Base-by-base conservation (phyloP, 768 basidiomycete genomes). In the Candolleomyces efflorescens region DNA sequence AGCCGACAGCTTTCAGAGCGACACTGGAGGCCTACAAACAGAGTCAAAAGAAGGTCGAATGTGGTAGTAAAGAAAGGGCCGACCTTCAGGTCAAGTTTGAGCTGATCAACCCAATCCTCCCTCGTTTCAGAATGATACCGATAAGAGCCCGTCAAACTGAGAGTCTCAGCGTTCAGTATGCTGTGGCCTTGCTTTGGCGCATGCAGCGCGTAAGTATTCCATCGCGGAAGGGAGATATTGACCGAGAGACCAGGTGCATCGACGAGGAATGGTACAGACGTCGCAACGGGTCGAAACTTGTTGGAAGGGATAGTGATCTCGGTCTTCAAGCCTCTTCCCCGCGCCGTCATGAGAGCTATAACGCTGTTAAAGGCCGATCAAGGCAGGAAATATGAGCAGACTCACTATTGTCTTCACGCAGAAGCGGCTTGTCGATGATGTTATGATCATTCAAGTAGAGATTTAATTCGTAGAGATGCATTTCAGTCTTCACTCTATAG, bases 361-460 rank as follows among this genome's bases (percentile, higher is more conserved):
- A 48, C 45, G 48, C n/a, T 32, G 3, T 22, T 47, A 27, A 32
- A 22, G 54, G 27, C 20, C 4, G 26, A 18, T 44, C 22, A 23
- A n/a, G 17, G 24, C 43, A 17, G 38, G 54, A 43, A 49, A 41
- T n/a, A 3, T 36, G 17, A 52, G 27, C 11, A 43, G 53, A 13
- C 36, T 37, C 64, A 94, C 94, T 86, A 68, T 98, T 98, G 63
- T 93, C 90, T n/a, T 93, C 89, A 56, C 73, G 75, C 56, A 86
- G 75, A 36, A 87, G 73, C 2, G 94, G 93, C 60, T 89, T 90
- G 74, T 97, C 93, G 51, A 98, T 90, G 67, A 98, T 92, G 67
- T 98, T 98, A 66, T 94, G 93, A 70, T 98, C 96, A 67, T 98
- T 98, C 53, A 91, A 84, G 67, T 92, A 95, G 23, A 91, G 68